Percentiles rank a stretch among this genome's conserved stretches.
phyloP scores from a whole-genome alignment of 306 rosid genomes.

The Quercus dentata region DNA sequence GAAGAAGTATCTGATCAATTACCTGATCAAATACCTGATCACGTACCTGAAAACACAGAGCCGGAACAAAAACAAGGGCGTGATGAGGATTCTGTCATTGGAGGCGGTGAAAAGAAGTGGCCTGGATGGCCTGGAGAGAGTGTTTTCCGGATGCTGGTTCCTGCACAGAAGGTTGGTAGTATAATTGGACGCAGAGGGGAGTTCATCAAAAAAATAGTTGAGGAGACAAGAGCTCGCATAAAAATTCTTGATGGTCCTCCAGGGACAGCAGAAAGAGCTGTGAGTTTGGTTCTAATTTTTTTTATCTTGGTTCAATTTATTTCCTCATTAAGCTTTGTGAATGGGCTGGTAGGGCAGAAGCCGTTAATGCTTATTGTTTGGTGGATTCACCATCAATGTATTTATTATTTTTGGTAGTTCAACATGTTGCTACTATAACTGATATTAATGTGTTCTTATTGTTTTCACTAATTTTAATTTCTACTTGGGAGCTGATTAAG shows the following conservation, averaged over 20 bases:
- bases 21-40: slow-evolving; percentile 23
- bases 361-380: background rate
- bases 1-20: slow-evolving; percentile 24
- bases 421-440: background rate
- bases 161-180: slow-evolving; percentile 94
- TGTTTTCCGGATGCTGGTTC: slow-evolving; percentile 95
- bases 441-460: background rate
- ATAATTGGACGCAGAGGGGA: slow-evolving; percentile 98
- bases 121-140: slow-evolving; percentile 99
- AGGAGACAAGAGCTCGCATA: slow-evolving; percentile 93
- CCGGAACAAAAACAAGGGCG: slow-evolving; percentile 30
- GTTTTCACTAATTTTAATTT: background rate
- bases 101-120: slow-evolving; percentile 85
- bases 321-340: background rate
- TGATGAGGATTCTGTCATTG: slow-evolving; percentile 43
- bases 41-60: slow-evolving; percentile 23
- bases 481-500: background rate
- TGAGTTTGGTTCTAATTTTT: slow-evolving; percentile 46
- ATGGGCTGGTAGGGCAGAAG: background rate
- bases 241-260: slow-evolving; percentile 99
- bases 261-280: slow-evolving; percentile 95
- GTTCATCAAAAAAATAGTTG: slow-evolving; percentile 83
- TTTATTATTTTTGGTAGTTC: background rate
- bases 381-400: background rate
- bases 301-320: background rate